Evolutionary conservation across 176 grass and related monocot species (phyloP), one percentile per base, ranked within the genome.

Genomic region (Coix lacrymajobi): DNA sequence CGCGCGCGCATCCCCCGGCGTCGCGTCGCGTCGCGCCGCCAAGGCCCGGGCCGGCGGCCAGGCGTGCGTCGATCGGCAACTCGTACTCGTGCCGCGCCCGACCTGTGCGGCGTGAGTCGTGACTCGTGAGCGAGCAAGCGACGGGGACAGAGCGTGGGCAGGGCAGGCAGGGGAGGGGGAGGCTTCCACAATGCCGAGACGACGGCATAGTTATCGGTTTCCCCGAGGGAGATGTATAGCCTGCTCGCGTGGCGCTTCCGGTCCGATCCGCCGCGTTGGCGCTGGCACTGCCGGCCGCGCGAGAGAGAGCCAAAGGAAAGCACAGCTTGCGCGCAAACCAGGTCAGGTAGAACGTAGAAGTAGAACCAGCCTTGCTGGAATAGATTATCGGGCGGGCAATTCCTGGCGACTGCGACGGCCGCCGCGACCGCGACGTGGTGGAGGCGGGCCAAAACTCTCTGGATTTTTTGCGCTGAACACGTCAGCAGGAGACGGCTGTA

Each of bases 131-230:
- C 9, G 36, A 66, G 74, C 31, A 17, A 45, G 39, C 76, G 79
- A 82, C 25, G 67, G 38, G 52, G 69, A 64, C 56, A 72, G 39
- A 31, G 54, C 8, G 39, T 0, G 8, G 8, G 7, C 0, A 4
- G 19, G 7, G 19, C 0, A 6, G 1, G 54, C 1, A 8, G 7
- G 22, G n/a, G 1, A 1, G 64, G 26, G 87, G 70, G 87, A 85
- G 77, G 49, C 33, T 43, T 81, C 78, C 71, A 46, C 81, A 64
- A 89, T 85, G 82, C 77, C 64, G 41, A 77, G 62, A 64, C 56
- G 81, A 79, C 46, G 66, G 67, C 87, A 68, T 49, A 12, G 82
- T 64, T 52, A 85, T 81, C 78, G 88, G 83, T 85, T 80, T 62
- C 83, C 2, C 82, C 88, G 71, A 78, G 83, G 83, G 4, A 1